Base-by-base conservation (phyloP, 2,329 filamentous ascomycete genomes). In the Alternaria infectoria region DNA sequence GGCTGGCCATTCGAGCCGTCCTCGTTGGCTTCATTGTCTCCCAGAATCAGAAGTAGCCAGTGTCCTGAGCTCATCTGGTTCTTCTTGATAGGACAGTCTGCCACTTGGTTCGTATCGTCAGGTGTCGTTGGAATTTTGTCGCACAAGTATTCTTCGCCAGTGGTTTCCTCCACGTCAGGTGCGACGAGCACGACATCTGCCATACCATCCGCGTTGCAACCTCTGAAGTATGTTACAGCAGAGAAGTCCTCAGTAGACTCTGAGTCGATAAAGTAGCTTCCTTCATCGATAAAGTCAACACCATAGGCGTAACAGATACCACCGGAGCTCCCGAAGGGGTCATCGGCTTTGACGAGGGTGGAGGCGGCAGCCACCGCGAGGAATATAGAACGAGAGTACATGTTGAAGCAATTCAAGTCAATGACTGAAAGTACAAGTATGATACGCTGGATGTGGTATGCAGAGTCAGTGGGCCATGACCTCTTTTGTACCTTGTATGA, bases 191-290 rank as follows among this genome's bases (percentile, higher is more conserved):
- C 69, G 25, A 83, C 80, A 58, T 83, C 76, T 17, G 81, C 77
- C 46, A 75, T 66, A 55, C 49, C 49, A 40, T 81, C 81, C 36
- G 74, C 69, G 40, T 81, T 76, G 68, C 83, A 84, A 30, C 81
- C 81, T 54, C 78, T 69, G 62, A 84, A 84, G 46, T 82, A 78
- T 5, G 81, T 81, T 6, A 83, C 80, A 21, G 80, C 80, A 17
- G 81, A 82, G 66, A 84, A 85, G 6, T 69, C 68, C 3, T 82
- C 81, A 4, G 69, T 72, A 0, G 81, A 83, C 15, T 74, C 69
- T 10, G 77, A 76, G 68, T 84, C 83, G 69, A 84, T 83, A 69
- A 83, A 85, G 71, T 83, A 85, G 17, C 71, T 66, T 3, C 77
- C 78, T 36, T 80, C 81, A 65, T 81, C 78, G 50, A 81, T 70